Conservation (phyloP, 2,329 filamentous ascomycete genomes). For the Bisporella sp. region DNA sequence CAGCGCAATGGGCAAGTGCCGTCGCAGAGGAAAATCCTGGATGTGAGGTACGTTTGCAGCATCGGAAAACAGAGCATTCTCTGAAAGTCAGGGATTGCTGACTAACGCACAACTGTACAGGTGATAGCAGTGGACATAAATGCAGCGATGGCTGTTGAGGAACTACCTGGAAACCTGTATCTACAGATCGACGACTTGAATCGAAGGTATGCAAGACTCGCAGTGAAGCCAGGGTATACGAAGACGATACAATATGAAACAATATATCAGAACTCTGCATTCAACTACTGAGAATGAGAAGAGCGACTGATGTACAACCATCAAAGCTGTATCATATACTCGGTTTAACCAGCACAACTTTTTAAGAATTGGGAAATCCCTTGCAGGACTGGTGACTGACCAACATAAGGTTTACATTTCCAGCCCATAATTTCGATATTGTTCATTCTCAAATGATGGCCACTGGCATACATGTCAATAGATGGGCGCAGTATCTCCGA, state of each 20-base stretch:
- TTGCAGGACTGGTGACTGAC: background rate
- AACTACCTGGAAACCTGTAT: constrained; percentile 58
- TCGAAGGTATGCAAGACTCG: constrained; percentile 38
- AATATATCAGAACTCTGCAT: no score
- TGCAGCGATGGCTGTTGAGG: constrained; percentile 60
- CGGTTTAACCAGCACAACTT: no score
- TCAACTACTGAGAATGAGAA: no score
- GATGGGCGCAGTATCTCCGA: constrained; percentile 70
- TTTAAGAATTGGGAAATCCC: background rate
- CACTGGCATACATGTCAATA: constrained; percentile 29
- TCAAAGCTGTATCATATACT: no score
- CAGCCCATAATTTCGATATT: constrained; percentile 68
- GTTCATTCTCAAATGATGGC: constrained; percentile 52
- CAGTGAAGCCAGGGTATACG: background rate
- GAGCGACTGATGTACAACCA: no score
- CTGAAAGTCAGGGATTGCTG: no score
- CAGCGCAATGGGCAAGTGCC: constrained; percentile 63
- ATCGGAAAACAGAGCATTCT: no score
- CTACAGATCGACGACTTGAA: constrained; percentile 61
- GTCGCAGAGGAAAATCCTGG: constrained; percentile 57
- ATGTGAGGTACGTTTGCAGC: constrained; percentile 48
- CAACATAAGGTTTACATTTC: constrained; percentile 53
- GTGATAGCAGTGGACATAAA: constrained; percentile 67
- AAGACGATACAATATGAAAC: no score
- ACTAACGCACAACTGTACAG: constrained; percentile 31